Base-by-base conservation (phyloP, 1,284 basidiomycete species). In the Amylostereum chailletii region DNA sequence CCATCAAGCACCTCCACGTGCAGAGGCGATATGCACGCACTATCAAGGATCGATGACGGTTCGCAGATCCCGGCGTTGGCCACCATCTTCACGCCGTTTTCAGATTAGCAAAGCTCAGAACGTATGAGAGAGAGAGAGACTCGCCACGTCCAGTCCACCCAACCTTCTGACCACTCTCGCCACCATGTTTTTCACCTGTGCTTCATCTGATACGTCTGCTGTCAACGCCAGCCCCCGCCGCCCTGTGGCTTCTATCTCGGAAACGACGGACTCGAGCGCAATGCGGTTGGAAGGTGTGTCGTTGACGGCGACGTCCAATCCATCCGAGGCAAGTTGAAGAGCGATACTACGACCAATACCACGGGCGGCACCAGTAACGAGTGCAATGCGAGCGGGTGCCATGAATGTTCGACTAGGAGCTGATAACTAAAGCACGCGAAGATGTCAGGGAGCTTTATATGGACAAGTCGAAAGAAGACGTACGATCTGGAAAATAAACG, bases 51-150 rank as follows among this genome's bases (percentile, higher is more conserved):
- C 39, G n/a, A 27, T 40, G n/a, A n/a, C n/a, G 39, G 11, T 19
- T n/a, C 29, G 39, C 19, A 19, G 41, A 33, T 11, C 34, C 53
- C 10, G 52, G 39, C 52, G 34, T 55, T 55, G 7, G 52, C 53
- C 2, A 55, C 53, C 53, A 54, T 54, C 53, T 50, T 9, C 4
- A 33, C 4, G 8, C 37, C 41, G 63, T 54, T 2, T 63, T 62
- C 3, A 60, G 63, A 43, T 65, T 65, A n/a, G 64, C 64, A 26
- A 65, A 52, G 60, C 64, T 64, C 63, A 40, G n/a, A 48, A 8
- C 10, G 29, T 10, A 29, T 30, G 8, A 9, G 5, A 30, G 38
- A 19, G 32, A 26, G 3, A 11, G 3, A 19, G 4, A 50, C 57
- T 29, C 38, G 61, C 30, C 9, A 43, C 30, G 42, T 43, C 42